phyloP scores from a whole-genome alignment of 805 yeast genomes.

The Wickerhamomyces sydowiorum region DNA sequence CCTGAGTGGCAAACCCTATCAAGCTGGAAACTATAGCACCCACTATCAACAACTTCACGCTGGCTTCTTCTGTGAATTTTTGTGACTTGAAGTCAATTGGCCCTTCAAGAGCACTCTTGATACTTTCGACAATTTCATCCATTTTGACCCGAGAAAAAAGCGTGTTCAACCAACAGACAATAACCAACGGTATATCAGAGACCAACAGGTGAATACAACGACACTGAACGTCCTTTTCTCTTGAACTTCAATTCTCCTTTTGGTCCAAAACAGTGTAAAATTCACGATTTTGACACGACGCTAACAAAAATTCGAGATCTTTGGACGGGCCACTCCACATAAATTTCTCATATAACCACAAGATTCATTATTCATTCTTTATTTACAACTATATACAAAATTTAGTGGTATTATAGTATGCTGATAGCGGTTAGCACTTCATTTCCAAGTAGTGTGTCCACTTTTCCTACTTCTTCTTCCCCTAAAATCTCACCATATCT shows the following conservation, averaged over 20 bases:
- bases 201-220: no score
- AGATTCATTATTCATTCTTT: background rate
- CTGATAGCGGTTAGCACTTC: conserved; percentile 15
- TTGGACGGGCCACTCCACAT: background rate
- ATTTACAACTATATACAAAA: background rate
- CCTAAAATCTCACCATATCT: conserved; percentile 47
- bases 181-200: no score
- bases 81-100: conserved; percentile 16
- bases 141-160: no score
- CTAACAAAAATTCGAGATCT: background rate
- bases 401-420: background rate
- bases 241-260: no score
- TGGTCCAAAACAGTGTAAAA: background rate
- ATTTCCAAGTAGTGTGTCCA: conserved; percentile 6
- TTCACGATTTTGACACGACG: background rate
- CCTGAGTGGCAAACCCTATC: conserved; percentile 9
- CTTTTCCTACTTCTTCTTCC: conserved; percentile 28
- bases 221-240: no score
- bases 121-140: background rate
- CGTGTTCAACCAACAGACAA: no score
- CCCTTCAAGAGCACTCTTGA: conserved; percentile 11
- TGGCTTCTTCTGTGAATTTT: conserved; percentile 3
- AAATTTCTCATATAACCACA: background rate
- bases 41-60: conserved; percentile 2
- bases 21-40: conserved; percentile 9